phyloP scores from a whole-genome alignment of 192 early-diverging fungal species.

The Coemansia sp. region DNA sequence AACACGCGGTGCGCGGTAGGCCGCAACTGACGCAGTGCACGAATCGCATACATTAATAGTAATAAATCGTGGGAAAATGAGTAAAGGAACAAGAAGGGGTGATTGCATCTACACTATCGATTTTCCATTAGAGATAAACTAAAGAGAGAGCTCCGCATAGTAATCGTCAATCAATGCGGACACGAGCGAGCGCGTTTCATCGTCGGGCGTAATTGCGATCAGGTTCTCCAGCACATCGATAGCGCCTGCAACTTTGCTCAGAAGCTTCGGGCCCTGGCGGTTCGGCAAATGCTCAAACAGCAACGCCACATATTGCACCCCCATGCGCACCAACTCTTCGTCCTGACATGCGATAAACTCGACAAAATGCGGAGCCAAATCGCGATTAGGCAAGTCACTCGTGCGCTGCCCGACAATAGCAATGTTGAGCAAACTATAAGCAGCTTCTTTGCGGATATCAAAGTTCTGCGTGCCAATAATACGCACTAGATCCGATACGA shows the following conservation, averaged over 20 bases:
- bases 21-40: no score
- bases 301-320: constrained; percentile 61
- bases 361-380: constrained; percentile 35
- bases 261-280: constrained; percentile 24
- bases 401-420: constrained; percentile 43
- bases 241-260: constrained; percentile 37
- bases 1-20: no score
- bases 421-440: constrained; percentile 64
- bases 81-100: no score
- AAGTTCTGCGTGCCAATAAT: constrained; percentile 63
- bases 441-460: constrained; percentile 72
- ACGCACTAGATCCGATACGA: constrained; percentile 56
- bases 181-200: constrained; percentile 52
- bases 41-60: no score
- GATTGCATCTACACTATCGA: no score
- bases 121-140: not conserved
- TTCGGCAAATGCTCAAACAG: constrained; percentile 55
- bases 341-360: constrained; percentile 68
- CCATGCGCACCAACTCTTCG: constrained; percentile 61
- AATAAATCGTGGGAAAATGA: no score
- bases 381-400: constrained; percentile 25
- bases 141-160: constrained; percentile 51
- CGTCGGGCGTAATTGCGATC: constrained; percentile 55
- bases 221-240: constrained; percentile 62
- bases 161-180: constrained; percentile 61